Evolutionary conservation across 75 land plant species (phyloP).

Genomic region (Selaginella moellendorffii): DNA sequence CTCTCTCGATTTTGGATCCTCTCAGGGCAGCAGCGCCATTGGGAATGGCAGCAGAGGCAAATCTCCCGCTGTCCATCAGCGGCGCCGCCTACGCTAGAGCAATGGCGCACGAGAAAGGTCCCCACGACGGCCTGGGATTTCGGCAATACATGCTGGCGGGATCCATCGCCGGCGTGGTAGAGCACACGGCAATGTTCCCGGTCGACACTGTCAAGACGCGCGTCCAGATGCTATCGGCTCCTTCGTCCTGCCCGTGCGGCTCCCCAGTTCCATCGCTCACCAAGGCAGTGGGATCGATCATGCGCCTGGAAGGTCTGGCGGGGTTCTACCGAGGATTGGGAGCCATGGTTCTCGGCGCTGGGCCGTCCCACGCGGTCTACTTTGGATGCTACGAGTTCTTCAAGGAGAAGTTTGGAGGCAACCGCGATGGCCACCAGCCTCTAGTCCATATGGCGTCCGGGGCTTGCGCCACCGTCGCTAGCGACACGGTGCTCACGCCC

Average conservation of each 20-base stretch:
- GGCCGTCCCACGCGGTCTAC: too few species aligned
- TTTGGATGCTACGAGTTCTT: constrained; percentile 23
- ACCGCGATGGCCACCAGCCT: constrained; percentile 24
- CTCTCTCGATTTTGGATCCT: too few species aligned
- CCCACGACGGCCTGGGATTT: constrained; percentile 29
- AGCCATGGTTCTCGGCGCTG: constrained; percentile 33
- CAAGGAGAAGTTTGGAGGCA: constrained; percentile 27
- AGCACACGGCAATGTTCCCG: constrained; percentile 36
- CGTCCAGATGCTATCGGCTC: too few species aligned
- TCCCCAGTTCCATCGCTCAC: constrained; percentile 6
- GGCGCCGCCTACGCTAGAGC: too few species aligned
- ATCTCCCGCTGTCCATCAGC: too few species aligned
- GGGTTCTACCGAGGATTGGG: constrained; percentile 33
- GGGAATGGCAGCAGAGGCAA: too few species aligned
- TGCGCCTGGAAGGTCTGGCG: constrained; percentile 25
- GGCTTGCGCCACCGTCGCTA: constrained; percentile 27
- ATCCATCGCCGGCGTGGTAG: constrained; percentile 33
- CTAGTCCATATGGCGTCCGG: constrained; percentile 26
- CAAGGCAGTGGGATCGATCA: constrained; percentile 14
- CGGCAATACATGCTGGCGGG: constrained; percentile 35
- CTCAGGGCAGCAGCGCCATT: too few species aligned
- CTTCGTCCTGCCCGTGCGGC: too few species aligned
- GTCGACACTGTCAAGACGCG: constrained; percentile 32
- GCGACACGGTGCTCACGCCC: constrained; percentile 35
- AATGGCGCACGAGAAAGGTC: not conserved